phyloP scores from a whole-genome alignment of 2,329 filamentous ascomycete genomes.

The Penicillium sp. region DNA sequence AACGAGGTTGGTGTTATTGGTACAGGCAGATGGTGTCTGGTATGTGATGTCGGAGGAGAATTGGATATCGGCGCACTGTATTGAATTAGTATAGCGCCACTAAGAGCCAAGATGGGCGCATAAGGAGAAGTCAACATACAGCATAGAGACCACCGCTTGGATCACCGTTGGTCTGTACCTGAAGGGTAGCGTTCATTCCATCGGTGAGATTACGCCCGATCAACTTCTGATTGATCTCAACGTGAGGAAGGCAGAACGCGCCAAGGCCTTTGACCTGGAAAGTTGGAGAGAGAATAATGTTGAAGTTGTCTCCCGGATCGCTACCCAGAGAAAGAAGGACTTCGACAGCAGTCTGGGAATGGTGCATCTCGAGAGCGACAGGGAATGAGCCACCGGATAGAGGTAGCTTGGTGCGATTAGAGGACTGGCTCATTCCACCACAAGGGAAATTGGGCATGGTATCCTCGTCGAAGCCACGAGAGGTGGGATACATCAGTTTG shows the following conservation, averaged over 20 bases:
- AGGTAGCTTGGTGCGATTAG: conserved; percentile 50
- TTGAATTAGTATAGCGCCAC: neutral
- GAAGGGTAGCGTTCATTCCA: conserved; percentile 64
- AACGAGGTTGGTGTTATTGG: conserved; percentile 57
- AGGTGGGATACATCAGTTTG: conserved; percentile 51
- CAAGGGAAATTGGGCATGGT: conserved; percentile 50
- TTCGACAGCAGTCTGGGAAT: conserved; percentile 52
- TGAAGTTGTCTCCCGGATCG: conserved; percentile 61
- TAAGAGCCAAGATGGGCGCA: neutral
- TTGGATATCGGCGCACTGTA: conserved; percentile 69
- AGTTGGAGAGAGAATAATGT: conserved; percentile 63
- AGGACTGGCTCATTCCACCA: conserved; percentile 49
- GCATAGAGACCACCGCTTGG: conserved; percentile 65
- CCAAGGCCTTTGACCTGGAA: conserved; percentile 61
- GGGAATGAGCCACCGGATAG: conserved; percentile 48
- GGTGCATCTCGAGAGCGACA: conserved; percentile 52
- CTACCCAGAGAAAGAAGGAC: conserved; percentile 54
- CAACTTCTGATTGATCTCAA: conserved; percentile 41
- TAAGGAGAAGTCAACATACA: conserved; percentile 39
- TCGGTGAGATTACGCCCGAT: conserved; percentile 52
- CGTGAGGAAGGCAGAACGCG: conserved; percentile 62
- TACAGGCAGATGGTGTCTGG: conserved; percentile 51
- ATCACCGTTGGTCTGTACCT: conserved; percentile 65
- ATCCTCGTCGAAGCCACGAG: conserved; percentile 51
- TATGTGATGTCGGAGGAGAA: conserved; percentile 56